Conservation (phyloP, 2,329 filamentous ascomycete genomes). For the Biscogniauxia mediterranea region DNA sequence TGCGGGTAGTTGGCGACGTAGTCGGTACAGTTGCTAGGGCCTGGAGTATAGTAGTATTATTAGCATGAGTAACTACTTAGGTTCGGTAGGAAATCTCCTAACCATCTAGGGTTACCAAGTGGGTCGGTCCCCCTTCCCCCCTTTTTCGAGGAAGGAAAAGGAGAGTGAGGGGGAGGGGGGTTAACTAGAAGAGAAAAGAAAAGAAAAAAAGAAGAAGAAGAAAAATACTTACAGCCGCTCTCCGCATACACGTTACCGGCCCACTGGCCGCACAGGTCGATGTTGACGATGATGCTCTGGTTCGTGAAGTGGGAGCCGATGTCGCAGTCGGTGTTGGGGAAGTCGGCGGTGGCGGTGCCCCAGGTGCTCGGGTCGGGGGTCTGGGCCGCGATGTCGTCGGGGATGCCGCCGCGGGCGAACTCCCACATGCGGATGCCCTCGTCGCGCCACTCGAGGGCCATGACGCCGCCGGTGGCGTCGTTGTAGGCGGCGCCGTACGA, state of each 20-base stretch:
- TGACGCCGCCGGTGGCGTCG: slow-evolving; percentile 52
- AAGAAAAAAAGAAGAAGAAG: not conserved
- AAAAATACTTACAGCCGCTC: slow-evolving; percentile 42
- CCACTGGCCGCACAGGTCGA: slow-evolving; percentile 61
- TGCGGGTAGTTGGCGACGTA: slow-evolving; percentile 56
- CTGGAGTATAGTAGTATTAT: slow-evolving; percentile 30
- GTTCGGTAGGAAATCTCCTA: too few relatives aligned
- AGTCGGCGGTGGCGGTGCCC: slow-evolving; percentile 62
- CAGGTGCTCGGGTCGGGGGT: slow-evolving; percentile 61
- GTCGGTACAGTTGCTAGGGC: slow-evolving; percentile 55
- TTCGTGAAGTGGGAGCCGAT: slow-evolving; percentile 61
- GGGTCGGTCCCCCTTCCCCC: too few relatives aligned
- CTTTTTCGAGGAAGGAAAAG: too few relatives aligned
- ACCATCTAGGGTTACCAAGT: too few relatives aligned
- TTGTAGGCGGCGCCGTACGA: slow-evolving; percentile 56
- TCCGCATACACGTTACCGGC: slow-evolving; percentile 46
- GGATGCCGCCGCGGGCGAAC: slow-evolving; percentile 49
- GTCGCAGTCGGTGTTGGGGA: slow-evolving; percentile 61
- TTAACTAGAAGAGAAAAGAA: slow-evolving; percentile 9
- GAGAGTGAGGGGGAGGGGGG: too few relatives aligned
- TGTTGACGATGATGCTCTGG: slow-evolving; percentile 65
- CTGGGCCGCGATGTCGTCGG: slow-evolving; percentile 48
- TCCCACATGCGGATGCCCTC: slow-evolving; percentile 64
- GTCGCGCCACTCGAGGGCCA: slow-evolving; percentile 59
- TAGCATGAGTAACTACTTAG: not conserved